phyloP scores from a whole-genome alignment of 2,329 filamentous ascomycete species.

The Sporothrix dimorphospora region DNA sequence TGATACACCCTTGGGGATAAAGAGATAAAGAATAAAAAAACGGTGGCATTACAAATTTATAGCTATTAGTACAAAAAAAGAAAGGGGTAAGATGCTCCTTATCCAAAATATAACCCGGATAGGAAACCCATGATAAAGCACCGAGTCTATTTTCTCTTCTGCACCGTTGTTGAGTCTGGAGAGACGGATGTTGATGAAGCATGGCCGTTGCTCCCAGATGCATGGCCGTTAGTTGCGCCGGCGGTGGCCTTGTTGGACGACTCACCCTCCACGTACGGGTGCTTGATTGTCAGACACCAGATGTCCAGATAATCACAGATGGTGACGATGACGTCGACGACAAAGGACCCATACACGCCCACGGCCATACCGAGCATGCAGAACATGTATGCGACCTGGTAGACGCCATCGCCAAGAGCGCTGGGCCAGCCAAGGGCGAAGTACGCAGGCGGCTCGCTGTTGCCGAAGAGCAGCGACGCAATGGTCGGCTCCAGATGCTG shows the following conservation, averaged over 20 bases:
- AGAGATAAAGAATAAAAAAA: not conserved
- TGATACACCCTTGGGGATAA: not conserved
- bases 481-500: conserved; percentile 50
- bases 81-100: not conserved
- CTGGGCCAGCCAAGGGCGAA: conserved; percentile 69
- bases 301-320: conserved; percentile 99
- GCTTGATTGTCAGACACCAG: conserved; percentile 97
- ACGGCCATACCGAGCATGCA: conserved; percentile 80
- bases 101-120: not conserved
- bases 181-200: conserved; percentile 5
- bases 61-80: not conserved
- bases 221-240: not conserved
- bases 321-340: conserved; percentile 94
- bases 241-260: not conserved
- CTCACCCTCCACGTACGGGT: conserved; percentile 59
- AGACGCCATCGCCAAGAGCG: conserved; percentile 73
- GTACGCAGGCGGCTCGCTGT: conserved; percentile 19
- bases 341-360: conserved; percentile 96
- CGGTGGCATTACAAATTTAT: not conserved
- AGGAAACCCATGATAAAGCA: not conserved
- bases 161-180: not conserved
- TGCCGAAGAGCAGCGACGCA: conserved; percentile 26
- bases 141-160: conserved; percentile 19
- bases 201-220: not conserved
- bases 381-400: conserved; percentile 83